These are phyloP conservation scores for Pythium dissimile DNA, from an alignment of 352 stramenopile genomes.

Conservation along the genomic window DNA sequence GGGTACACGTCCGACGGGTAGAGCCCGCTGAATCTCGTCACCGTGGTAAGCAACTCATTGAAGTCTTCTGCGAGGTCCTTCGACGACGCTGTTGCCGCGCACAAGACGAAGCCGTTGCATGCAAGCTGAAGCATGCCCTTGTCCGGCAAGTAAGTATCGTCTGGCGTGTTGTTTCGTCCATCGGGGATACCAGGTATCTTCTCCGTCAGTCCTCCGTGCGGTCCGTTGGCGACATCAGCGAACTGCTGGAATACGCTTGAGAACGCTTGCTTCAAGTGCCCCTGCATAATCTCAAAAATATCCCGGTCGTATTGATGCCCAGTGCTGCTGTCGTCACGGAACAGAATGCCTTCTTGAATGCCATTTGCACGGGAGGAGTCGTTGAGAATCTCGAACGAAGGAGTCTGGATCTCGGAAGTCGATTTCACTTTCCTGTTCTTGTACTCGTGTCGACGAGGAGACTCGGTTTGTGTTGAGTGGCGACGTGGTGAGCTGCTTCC, in stretches of 20 bases:
- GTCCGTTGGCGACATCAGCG: conserved; percentile 48
- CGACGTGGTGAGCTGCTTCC: conserved; percentile 14
- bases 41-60: conserved; percentile 54
- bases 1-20: conserved; percentile 58
- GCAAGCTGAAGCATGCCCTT: conserved; percentile 72
- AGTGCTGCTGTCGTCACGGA: neutral
- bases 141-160: conserved; percentile 56
- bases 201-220: conserved; percentile 26
- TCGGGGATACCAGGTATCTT: conserved; percentile 11
- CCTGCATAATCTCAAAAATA: conserved; percentile 65
- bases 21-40: conserved; percentile 67
- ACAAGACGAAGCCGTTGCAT: conserved; percentile 74
- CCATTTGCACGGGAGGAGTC: neutral
- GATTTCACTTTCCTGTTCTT: conserved; percentile 13
- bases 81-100: conserved; percentile 50
- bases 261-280: conserved; percentile 51
- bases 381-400: neutral
- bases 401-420: neutral
- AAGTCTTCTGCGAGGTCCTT: conserved; percentile 50
- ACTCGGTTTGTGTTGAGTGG: conserved; percentile 1
- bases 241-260: conserved; percentile 74
- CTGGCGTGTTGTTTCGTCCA: conserved; percentile 4
- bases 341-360: neutral
- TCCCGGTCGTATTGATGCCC: conserved; percentile 63
- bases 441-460: conserved; percentile 1